Base-by-base conservation (phyloP, 805 yeast species). In the Yarrowia bubula region DNA sequence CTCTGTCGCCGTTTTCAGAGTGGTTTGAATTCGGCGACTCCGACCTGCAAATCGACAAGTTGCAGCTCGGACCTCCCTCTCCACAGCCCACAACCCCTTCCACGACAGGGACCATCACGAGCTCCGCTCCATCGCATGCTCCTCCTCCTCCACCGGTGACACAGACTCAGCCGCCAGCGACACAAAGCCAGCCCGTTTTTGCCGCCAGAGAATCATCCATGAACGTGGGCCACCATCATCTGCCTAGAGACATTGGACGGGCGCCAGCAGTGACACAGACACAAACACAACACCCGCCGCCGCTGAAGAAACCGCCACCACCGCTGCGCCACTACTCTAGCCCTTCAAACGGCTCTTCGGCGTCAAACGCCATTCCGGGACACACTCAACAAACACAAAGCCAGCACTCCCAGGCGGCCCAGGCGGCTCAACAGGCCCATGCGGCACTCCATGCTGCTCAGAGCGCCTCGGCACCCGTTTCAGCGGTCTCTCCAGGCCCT, bases 1-100 rank as follows among this genome's bases (percentile, higher is more conserved):
- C 73, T 4, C 64, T 71, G 41, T 70, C 73, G 11, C 74, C 74
- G 9, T 68, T 72, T 32, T 64, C 67, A 38, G 67, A 72, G 13
- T 65, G 69, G 31, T 72, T 69, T 60, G 53, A 67, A 11, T 68
- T 67, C 42, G 63, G 57, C 63, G 62, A 64, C 37, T 37, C 41
- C 22, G 65, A 46, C 48, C 38, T 35, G 48, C 44, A 17, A 39
- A 51, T 47, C 42, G 64, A 38, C 53, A 39, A 39, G 44, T 61
- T 48, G 57, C 61, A 50, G 35, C 31, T 48, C 37, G 64, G 13
- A 33, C 42, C 17, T 38, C 22, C 28, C 3, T 39, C 8, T 10
- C 37, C 3, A 44, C 50, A 32, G n/a, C 50, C 37, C 3, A 44
- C 33, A 17, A 28, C 50, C 2, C 50, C 53, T 13, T 64, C 41